Evolutionary conservation across 768 basidiomycete genomes (phyloP).

Genomic region (Strobilomyces confusus): DNA sequence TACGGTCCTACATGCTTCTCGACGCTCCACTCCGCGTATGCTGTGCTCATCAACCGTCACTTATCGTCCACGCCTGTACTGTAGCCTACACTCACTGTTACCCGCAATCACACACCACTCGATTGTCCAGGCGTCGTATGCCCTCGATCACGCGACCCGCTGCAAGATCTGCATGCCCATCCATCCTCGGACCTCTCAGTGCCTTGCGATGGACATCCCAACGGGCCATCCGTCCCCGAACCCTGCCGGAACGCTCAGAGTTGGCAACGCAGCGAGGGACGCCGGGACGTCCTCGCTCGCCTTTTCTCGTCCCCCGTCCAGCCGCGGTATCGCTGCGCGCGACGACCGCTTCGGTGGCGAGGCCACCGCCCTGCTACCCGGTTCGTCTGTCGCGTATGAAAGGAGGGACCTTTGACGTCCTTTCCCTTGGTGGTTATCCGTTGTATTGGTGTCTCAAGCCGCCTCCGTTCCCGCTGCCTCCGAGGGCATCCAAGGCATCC

Average conservation of each 20-base stretch:
- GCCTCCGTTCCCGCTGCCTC: no score
- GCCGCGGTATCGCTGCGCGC: no score
- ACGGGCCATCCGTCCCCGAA: constrained; percentile 70
- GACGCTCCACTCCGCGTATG: constrained; percentile 11
- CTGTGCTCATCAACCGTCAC: constrained; percentile 14
- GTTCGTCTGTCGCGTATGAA: no score
- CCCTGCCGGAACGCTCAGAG: constrained; percentile 65
- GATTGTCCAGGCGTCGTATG: constrained; percentile 7
- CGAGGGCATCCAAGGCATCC: no score
- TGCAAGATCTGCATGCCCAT: constrained; percentile 55
- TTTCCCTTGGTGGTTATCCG: no score
- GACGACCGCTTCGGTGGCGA: no score
- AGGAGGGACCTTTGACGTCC: no score
- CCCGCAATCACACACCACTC: background rate
- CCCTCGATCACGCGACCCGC: constrained; percentile 47
- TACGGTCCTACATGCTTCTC: background rate
- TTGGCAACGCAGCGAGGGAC: constrained; percentile 84
- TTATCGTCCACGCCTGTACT: constrained; percentile 17
- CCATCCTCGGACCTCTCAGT: no score
- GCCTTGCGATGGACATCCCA: constrained; percentile 78
- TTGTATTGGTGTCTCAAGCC: no score
- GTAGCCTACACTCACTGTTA: constrained; percentile 19
- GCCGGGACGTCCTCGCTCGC: constrained; percentile 68
- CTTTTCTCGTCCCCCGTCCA: no score
- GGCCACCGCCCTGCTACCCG: no score